Base-by-base conservation (phyloP, 768 basidiomycete species). In the Thelephora aurantiotincta region DNA sequence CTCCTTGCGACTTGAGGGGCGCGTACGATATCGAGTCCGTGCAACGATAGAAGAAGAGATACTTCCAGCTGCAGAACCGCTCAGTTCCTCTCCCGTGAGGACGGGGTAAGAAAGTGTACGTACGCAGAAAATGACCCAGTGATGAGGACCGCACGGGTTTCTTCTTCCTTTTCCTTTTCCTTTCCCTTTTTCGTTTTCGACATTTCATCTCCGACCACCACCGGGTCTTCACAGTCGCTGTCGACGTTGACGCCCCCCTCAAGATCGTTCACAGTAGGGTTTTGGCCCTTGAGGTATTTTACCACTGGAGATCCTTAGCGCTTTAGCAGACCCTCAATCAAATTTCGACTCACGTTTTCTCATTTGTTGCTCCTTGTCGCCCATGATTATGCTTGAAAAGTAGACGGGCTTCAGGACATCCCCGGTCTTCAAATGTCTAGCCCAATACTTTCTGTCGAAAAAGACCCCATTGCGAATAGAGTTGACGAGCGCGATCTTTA, bases 21-120 rank as follows among this genome's bases (percentile, higher is more conserved):
- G 54, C 48, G 42, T 57, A 53, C 0, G 43, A 1, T 16, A 59
- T 33, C 5, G 43, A 9, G 5, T 51, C 52, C 11, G 51, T 51
- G 46, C 51, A 57, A 0, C 50, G n/a, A 41, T 56, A 59, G 50
- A 52, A 58, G 0, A 59, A 16, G 44, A 59, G 51, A 2, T 54
- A 47, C 20, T 45, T 38, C 53, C 41, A 50, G 2, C 52, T 53
- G 36, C 5, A 11, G 14, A 22, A 18, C 26, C 5, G 5, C 5
- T 30, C 26, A 30, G 4, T 30, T 9, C 4, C 26, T 9, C 9
- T 9, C 5, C 4, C 4, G 26, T 9, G 26, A 30, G 9, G 26
- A 30, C 26, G 9, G 9, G 26, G 9, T 9, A 9, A 9, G 5
- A 9, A 30, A 30, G 26, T 30, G 26, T 9, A 30, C 26, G 26